Percentiles rank a stretch among this genome's conserved stretches.
These are phyloP conservation scores for Aspergillus terreus DNA, from an alignment of 2,329 filamentous ascomycete genomes.

Conservation along the genomic window DNA sequence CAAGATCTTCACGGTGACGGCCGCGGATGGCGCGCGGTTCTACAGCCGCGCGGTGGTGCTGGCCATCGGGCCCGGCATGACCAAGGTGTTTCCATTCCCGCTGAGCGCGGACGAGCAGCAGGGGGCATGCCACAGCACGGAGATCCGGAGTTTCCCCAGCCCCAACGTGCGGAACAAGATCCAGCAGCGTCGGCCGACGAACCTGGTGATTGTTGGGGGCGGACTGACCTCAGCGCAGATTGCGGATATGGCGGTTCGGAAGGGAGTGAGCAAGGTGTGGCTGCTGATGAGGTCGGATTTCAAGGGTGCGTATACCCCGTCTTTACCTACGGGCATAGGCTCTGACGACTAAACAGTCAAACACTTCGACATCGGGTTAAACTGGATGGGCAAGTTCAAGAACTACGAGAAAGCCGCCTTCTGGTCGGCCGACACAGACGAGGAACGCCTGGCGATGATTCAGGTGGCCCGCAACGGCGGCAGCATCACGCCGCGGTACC, in stretches of 20 bases:
- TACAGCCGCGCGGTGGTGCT: slow-evolving; percentile 64
- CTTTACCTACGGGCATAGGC: neutral
- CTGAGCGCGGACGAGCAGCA: slow-evolving; percentile 38
- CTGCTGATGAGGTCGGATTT: slow-evolving; percentile 61
- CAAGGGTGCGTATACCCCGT: slow-evolving; percentile 35
- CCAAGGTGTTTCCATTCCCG: slow-evolving; percentile 48
- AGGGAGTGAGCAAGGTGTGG: slow-evolving; percentile 65
- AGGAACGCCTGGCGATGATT: slow-evolving; percentile 65
- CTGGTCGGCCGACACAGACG: slow-evolving; percentile 70
- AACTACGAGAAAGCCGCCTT: slow-evolving; percentile 74
- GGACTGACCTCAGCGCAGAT: slow-evolving; percentile 75
- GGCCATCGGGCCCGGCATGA: slow-evolving; percentile 66
- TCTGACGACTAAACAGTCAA: slow-evolving; percentile 52
- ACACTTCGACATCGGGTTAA: slow-evolving; percentile 71
- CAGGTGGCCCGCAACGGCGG: slow-evolving; percentile 66
- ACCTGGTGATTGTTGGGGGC: slow-evolving; percentile 68
- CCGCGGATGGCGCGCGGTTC: slow-evolving; percentile 49
- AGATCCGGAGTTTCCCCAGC: slow-evolving; percentile 58
- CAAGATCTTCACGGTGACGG: slow-evolving; percentile 63
- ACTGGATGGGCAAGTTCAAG: slow-evolving; percentile 79
- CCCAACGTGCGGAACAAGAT: slow-evolving; percentile 53
- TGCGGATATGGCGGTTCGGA: slow-evolving; percentile 61
- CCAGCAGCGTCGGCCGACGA: slow-evolving; percentile 48
- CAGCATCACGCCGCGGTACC: slow-evolving; percentile 68
- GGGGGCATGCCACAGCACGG: slow-evolving; percentile 62